Conservation (phyloP, 176 grass and related monocot genomes). For the Carex kokanica region DNA sequence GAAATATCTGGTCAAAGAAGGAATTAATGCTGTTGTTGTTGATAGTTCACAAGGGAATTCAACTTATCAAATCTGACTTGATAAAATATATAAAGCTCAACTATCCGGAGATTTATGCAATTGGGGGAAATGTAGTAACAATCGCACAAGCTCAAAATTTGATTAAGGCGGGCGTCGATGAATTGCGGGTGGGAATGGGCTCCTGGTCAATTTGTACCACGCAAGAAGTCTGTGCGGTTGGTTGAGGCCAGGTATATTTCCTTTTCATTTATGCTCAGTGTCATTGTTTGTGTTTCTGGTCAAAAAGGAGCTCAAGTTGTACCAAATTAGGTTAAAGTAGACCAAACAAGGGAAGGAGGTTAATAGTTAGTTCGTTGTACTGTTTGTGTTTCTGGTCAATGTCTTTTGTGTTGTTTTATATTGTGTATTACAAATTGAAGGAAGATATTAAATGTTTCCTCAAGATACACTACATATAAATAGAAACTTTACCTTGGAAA, state of each 20-base stretch:
- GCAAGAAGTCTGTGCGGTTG: slow-evolving; percentile 83
- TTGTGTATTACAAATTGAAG: neutral
- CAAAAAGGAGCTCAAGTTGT: neutral
- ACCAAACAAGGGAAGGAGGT: neutral
- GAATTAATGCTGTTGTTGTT: slow-evolving; percentile 64
- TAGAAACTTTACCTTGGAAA: too few relatives aligned
- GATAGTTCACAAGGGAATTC: slow-evolving; percentile 98
- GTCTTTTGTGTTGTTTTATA: neutral
- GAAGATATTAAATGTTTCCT: neutral
- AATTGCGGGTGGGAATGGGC: slow-evolving; percentile 86
- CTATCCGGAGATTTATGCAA: slow-evolving; percentile 66
- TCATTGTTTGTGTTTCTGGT: too few relatives aligned
- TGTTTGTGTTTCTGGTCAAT: neutral
- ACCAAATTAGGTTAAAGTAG: neutral
- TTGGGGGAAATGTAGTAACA: slow-evolving; percentile 87
- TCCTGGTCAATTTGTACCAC: slow-evolving; percentile 94
- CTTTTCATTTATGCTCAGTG: neutral
- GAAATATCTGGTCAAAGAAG: slow-evolving; percentile 63
- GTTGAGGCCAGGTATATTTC: slow-evolving; percentile 72
- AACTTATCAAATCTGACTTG: slow-evolving; percentile 82
- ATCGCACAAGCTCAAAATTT: slow-evolving; percentile 73
- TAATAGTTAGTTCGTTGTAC: neutral
- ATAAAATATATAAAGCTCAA: slow-evolving; percentile 72
- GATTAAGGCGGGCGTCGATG: slow-evolving; percentile 62
- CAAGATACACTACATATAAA: neutral